Evolutionary conservation across 2,329 filamentous ascomycete species (phyloP), one percentile per base, ranked within the genome.

Genomic region (Aspergillus tubingensis): DNA sequence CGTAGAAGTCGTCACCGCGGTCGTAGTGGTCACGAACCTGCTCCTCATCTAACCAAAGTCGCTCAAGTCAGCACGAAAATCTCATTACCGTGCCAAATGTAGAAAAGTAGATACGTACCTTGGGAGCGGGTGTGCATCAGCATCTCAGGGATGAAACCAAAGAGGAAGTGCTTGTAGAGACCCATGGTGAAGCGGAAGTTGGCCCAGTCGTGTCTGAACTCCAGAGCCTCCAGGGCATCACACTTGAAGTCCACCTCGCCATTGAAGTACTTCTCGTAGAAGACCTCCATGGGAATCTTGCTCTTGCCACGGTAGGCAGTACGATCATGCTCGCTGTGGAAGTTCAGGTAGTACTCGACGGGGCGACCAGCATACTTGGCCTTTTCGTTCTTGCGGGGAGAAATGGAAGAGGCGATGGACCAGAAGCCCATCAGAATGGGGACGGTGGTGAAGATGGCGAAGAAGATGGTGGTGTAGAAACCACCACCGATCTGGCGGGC

Each of bases 11-110:
- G 77, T 99, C 92, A 74, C 95, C 95, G 67, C 92, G 89, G 84
- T 98, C 95, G 80, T 99, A 99, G 83, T 97, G 92, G 78, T 93
- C 92, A 75, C 93, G 92, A 59, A 98, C 93, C 81, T 98, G 95
- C 79, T 98, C 94, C 85, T 97, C 93, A 70, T 98, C 94, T 92
- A 67, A 38, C 49, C 11, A 43, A 27, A n/a, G 65, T 27, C 44
- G 43, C 47, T 47, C 41, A 13, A 59, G 30, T 52, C 25, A 25
- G 25, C 41, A 17, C 27, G 13, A 17, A 54, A 19, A 19, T 17
- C 19, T 39, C 17, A n/a, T 11, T 36, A 7, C 32, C 10, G 11
- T 15, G 32, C 15, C 7, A 43, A 21, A 36, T 47, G 6, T 10
- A 47, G 1, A 13, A 13, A 7, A 11, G 10, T 32, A 3, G 15